Base-by-base conservation (phyloP, 495 filamentous ascomycete genomes). In the Podospora fimiseda region DNA sequence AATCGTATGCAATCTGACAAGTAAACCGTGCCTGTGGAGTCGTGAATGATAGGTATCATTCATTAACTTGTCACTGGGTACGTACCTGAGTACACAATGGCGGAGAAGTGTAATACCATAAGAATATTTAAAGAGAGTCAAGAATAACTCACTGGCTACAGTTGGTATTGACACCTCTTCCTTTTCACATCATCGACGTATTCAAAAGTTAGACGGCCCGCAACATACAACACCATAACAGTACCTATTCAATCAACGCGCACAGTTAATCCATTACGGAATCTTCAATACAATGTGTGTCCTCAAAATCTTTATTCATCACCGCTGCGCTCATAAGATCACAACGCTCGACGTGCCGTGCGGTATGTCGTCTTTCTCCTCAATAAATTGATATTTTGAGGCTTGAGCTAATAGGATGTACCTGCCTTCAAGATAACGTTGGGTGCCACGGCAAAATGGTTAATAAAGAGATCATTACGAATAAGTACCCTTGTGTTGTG, bases 291-390 rank as follows among this genome's bases (percentile, higher is more conserved):
- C 39, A 20, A 67, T 65, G 61, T 64, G 62, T 43, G 38, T n/a
- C 52, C 57, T 53, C 3, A 62, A 59, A 43, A 51, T 64, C 38
- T 65, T 60, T 41, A 51, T 59, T 52, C 61, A 65, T 55, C 65
- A 68, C 41, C 52, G 57, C 15, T 68, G 62, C 42, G 62, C 58
- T 33, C 65, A 68, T 48, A 37, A 51, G 18, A 60, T 68, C 56
- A 65, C 62, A 2, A 48, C 56, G 38, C 39, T 58, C 19, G 13
- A 44, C 15, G 62, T 63, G 48, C 4, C 11, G 0, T 65, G 65
- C 45, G 60, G 57, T 44, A 1, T 13, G n/a, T 14, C 27, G 0
- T 8, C 27, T 19, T 2, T 39, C 14, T 9, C 8, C 14, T 49
- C 27, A 38, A 18, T 3, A 16, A 8, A 8, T 37, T 8, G 14